Percentiles rank a stretch among this genome's conserved stretches.
Evolutionary conservation across 2,329 filamentous ascomycete genomes (phyloP).

Genomic region (Penicillium crustosum): DNA sequence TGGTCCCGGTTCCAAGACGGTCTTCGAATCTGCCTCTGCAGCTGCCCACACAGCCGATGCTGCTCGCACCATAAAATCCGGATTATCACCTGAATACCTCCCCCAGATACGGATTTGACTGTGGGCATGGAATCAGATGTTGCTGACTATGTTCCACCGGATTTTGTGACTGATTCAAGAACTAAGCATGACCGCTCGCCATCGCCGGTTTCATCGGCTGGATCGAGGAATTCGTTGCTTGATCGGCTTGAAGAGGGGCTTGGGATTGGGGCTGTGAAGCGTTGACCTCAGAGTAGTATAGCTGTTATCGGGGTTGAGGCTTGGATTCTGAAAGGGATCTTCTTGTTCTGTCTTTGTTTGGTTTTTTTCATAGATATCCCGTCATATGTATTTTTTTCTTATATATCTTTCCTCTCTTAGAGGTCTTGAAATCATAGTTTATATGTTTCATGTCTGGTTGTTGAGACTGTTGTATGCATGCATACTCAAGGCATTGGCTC

Average conservation of each 20-base stretch:
- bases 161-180: background rate
- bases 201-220: conserved; percentile 13
- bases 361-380: background rate
- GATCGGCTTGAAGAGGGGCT: conserved; percentile 25
- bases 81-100: background rate
- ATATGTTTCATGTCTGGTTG: background rate
- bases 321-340: background rate
- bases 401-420: too few relatives aligned
- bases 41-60: background rate
- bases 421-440: background rate
- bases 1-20: background rate
- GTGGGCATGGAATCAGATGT: background rate
- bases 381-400: background rate
- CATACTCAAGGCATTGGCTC: background rate
- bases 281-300: background rate
- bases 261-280: conserved; percentile 19
- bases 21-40: background rate
- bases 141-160: background rate
- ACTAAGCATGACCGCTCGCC: background rate
- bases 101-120: background rate
- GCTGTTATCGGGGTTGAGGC: background rate
- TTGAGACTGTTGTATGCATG: background rate
- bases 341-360: background rate
- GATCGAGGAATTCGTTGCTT: conserved; percentile 18
- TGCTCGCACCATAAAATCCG: background rate